Base-by-base conservation (phyloP, 1,284 basidiomycete genomes). In the Rhodotorula sp. region DNA sequence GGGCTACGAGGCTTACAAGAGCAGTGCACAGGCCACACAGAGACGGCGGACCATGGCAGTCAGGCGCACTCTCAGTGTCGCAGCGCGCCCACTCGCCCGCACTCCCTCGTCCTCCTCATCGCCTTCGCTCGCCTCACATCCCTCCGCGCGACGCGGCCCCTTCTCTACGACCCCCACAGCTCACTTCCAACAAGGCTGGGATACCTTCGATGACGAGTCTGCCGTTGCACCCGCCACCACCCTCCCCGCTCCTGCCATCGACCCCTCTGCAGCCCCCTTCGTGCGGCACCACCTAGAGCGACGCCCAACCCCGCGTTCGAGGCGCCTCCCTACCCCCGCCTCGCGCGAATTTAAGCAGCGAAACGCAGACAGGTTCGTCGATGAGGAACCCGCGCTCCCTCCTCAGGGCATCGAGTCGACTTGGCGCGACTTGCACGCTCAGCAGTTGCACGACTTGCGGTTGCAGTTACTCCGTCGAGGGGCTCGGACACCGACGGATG, bases 361-460 rank as follows among this genome's bases (percentile, higher is more conserved):
- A 2, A n/a, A 34, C 31, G 37, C 34, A 37, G 54, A 56, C 54
- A n/a, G 9, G 13, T 37, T 56, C 9, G 34, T 40, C 37, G 10
- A 34, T 4, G 47, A 31, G 10, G 34, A 30, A 10, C 37, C 48
- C 0, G 37, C 34, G 4, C 31, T 58, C 11, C 50, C 63, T 15
- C 26, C 51, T 26, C 47, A 44, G 26, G 51, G 40, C 9, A 37
- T 5, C 13, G 9, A 16, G 15, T 31, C 61, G 22, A 47, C 24
- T 9, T 9, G 54, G 44, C n/a, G 20, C 4, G 44, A 54, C 9
- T 44, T 54, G 28, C 40, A 59, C 13, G 57, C 50, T 8, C 15
- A 26, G 30, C 61, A 55, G 24, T 46, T 59, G 37, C 57, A 58
- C 57, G 26, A 46, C 1, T 37, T 51, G 50, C 61, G 66, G 4